Evolutionary conservation across 805 yeast genomes (phyloP), one percentile per base, ranked within the genome.

Genomic region (Candida awuae): DNA sequence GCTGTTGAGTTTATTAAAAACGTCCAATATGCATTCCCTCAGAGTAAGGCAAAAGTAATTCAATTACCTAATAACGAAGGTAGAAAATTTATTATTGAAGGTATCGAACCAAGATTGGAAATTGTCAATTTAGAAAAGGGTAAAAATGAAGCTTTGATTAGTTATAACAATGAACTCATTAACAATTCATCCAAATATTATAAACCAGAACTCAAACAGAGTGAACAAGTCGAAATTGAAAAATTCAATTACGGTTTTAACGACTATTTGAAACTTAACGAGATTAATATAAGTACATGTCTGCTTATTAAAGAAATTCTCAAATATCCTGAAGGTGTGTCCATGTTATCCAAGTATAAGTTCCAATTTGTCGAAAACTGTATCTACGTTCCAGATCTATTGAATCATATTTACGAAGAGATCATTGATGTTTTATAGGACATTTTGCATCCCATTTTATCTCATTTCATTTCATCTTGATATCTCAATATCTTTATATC

Each of bases 1-100:
- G 98, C 98, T 0, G 97, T 92, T 10, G 97, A 92, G 49, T 92
- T 92, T 59, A 92, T 92, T 58, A 86, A 90, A 52, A 90, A 92
- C 55, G 97, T 90, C 16, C 81, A 88, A 25, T 75, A 77, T 44
- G 95, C 95, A 1, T 92, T 92, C 56, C 80, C 83, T 14, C 75
- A 78, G 50, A 86, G 95, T 3, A 80, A 84, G 37, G 97, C 98
- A 1, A 88, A 87, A 90, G 97, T 92, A 13, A 75, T 90, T 18
- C 74, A 75, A 38, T 68, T 75, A 30, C 71, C 77, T 6, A 67
- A 75, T 12, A 79, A 81, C 1, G 45, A 41, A 19, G 71, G 73
- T 43, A 80, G 85, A 53, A 83, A 80, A 58, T 92, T 92, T 54
- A 85, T 92, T 32, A 92, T 92, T 53, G 84, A 84, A 61, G 97